Base-by-base conservation (phyloP, 2,329 filamentous ascomycete genomes). In the Venturia nashicola region DNA sequence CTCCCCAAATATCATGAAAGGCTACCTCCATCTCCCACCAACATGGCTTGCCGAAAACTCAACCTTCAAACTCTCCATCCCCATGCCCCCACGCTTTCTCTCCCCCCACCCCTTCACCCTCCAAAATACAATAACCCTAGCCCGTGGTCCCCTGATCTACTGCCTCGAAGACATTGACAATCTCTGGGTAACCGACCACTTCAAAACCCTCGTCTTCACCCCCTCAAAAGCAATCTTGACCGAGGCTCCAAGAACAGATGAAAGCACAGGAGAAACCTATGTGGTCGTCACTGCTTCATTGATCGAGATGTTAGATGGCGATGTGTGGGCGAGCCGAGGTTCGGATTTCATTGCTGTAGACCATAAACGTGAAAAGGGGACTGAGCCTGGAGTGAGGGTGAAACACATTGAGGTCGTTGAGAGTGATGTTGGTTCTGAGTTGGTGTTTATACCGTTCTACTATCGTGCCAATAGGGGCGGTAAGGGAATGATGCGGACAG, bases 131-230 rank as follows among this genome's bases (percentile, higher is more conserved):
- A 67, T 84, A 44, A 76, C 79, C 1, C 70, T 86, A 7, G 82
- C 79, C 2, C 77, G 83, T 4, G 84, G 84, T 0, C 84, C 83
- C 0, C 69, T 86, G 6, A 74, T 86, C 5, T 86, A 86, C 70
- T 86, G 83, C 65, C 77, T 82, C 4, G 84, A 87, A 68, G 83
- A 86, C 64, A 68, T 76, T 7, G 83, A 86, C 67, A 84, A 86
- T 64, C 43, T 72, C 0, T 84, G 81, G 80, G 82, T 81, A 61
- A 68, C 73, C 1, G 77, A 83, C 67, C 82, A 85, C 69, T 84
- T 84, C 74, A 82, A 79, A 60, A 61, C 62, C 32, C 59, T 60
- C 11, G 34, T 62, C 7, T 61, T 67, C 42, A 63, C 65, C 32
- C 55, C 57, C 9, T 42, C 40, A 18, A 63, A 36, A 40, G 32